phyloP scores from a whole-genome alignment of 2,329 filamentous ascomycete species.

The Hortaea sp. region DNA sequence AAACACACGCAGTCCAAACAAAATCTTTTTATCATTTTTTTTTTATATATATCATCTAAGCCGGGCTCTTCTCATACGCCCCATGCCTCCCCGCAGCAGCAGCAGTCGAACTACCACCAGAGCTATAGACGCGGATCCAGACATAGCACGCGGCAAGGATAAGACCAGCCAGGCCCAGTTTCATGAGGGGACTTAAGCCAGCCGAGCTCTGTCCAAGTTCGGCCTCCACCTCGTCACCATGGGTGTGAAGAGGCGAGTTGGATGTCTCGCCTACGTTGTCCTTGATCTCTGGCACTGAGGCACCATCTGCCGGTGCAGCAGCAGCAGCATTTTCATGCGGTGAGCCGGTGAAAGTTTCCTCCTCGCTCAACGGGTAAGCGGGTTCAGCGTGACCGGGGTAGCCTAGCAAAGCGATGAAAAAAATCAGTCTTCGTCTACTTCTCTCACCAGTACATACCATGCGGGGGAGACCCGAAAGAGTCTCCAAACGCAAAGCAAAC shows the following conservation, averaged over 20 bases:
- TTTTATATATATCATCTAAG: no score
- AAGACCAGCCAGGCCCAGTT: conserved; percentile 35
- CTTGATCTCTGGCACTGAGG: conserved; percentile 1
- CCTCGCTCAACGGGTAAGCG: conserved; percentile 30
- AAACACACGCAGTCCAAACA: no score
- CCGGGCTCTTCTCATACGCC: conserved; percentile 15
- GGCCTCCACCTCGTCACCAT: conserved; percentile 9
- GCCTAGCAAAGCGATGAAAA: conserved; percentile 8
- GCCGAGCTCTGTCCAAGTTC: conserved; percentile 9
- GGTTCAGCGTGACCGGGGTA: conserved; percentile 29
- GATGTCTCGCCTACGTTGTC: conserved; percentile 6
- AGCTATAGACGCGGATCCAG: conserved; percentile 14
- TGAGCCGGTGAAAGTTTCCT: conserved; percentile 8
- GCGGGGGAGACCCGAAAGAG: neutral
- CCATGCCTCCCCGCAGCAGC: conserved; percentile 14
- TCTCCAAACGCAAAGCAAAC: conserved; percentile 1
- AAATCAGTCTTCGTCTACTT: conserved; percentile 3
- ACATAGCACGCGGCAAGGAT: conserved; percentile 32
- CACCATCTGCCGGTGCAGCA: no score
- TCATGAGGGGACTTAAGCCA: conserved; percentile 34
- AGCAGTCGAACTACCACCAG: conserved; percentile 5
- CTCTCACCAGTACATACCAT: conserved; percentile 9
- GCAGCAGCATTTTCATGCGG: no score
- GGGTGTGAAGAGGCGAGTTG: conserved; percentile 12
- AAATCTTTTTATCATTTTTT: no score